phyloP scores from a whole-genome alignment of 805 yeast species.

The Wickerhamiella kazuoi region DNA sequence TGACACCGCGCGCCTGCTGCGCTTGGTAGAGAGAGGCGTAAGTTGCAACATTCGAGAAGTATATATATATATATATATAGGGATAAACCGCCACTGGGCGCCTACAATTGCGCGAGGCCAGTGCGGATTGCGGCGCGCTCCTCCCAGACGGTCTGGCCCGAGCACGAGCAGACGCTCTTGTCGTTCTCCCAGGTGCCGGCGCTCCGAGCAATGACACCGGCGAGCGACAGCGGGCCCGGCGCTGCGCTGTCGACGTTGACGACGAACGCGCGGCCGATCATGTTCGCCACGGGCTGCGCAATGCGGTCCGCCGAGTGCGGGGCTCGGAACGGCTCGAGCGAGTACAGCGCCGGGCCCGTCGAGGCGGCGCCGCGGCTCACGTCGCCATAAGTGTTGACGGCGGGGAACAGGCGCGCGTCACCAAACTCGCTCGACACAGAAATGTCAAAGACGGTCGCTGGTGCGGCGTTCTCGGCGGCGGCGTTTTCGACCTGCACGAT shows the following conservation, averaged over 20 bases:
- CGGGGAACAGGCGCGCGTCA: neutral
- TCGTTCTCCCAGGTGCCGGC: constrained; percentile 97
- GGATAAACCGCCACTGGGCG: too few species aligned
- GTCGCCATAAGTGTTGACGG: constrained; percentile 52
- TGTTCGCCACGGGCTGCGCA: constrained; percentile 2
- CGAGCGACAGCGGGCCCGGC: constrained; percentile 21
- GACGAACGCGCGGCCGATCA: constrained; percentile 14
- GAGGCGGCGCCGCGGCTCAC: constrained; percentile 33
- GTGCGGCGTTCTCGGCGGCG: constrained; percentile 22
- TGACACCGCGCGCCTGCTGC: too few species aligned
- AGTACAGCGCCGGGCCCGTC: constrained; percentile 19
- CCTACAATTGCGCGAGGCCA: neutral
- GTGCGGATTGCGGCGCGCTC: constrained; percentile 31
- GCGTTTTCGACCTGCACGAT: constrained; percentile 39
- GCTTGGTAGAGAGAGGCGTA: too few species aligned
- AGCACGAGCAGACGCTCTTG: constrained; percentile 81
- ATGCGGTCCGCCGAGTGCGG: neutral
- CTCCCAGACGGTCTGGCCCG: constrained; percentile 93
- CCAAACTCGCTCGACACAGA: constrained; percentile 31
- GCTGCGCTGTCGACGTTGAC: constrained; percentile 7
- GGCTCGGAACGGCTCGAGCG: constrained; percentile 17
- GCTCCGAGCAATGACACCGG: constrained; percentile 86
- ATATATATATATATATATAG: too few species aligned
- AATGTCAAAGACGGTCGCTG: constrained; percentile 51
- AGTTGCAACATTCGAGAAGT: too few species aligned